Conservation (phyloP, 768 basidiomycete species). For the Candolleomyces eurysporus region DNA sequence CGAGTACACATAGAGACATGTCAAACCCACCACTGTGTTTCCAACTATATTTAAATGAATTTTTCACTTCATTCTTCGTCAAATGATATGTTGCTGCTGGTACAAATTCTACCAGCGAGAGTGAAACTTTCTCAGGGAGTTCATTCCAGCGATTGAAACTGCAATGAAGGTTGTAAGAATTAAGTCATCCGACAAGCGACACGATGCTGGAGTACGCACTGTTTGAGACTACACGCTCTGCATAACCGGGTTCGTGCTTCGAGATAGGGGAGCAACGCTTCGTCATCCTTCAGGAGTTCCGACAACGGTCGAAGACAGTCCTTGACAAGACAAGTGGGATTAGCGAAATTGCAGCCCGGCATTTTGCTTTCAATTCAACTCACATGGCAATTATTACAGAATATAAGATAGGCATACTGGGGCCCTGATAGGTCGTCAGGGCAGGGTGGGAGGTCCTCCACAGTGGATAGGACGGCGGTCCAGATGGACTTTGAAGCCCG, state of each 20-base stretch:
- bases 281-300: neutral
- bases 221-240: neutral
- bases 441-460: neutral
- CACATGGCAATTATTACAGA: neutral
- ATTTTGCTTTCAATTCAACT: neutral
- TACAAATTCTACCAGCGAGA: neutral
- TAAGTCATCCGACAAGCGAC: neutral
- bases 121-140: neutral
- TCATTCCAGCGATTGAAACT: neutral
- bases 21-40: neutral
- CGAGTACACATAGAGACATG: neutral
- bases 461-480: neutral
- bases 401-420: neutral
- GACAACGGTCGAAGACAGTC: neutral
- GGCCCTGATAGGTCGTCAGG: neutral
- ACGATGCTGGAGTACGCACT: neutral
- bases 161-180: neutral
- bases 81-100: neutral
- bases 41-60: neutral
- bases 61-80: neutral
- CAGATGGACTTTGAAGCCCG: neutral
- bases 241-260: neutral
- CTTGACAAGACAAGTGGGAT: neutral
- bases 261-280: neutral
- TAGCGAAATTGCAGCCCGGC: no score